phyloP scores from a whole-genome alignment of 805 yeast species.

The Metschnikowia continentalis region DNA sequence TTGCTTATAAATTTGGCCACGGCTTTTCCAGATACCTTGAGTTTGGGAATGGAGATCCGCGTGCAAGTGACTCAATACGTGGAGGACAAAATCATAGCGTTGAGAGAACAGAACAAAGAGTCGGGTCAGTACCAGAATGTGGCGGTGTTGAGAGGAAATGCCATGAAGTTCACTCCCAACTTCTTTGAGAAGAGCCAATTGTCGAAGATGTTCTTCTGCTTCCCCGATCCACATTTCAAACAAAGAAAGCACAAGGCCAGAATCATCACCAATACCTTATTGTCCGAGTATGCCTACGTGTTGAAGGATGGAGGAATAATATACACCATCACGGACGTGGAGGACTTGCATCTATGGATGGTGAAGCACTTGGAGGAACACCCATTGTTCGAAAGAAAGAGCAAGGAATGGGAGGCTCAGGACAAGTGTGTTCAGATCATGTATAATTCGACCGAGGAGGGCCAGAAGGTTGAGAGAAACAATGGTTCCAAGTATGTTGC shows the following conservation, averaged over 20 bases:
- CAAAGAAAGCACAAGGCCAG: slow-evolving; percentile 97
- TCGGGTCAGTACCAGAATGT: slow-evolving; percentile 67
- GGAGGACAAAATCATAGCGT: slow-evolving; percentile 88
- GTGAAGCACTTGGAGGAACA: slow-evolving; percentile 84
- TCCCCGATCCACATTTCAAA: slow-evolving; percentile 99
- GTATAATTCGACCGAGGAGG: slow-evolving; percentile 95
- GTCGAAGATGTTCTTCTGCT: slow-evolving; percentile 92
- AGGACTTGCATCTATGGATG: slow-evolving; percentile 95
- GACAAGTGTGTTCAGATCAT: slow-evolving; percentile 84
- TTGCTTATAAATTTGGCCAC: slow-evolving; percentile 75
- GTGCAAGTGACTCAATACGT: slow-evolving; percentile 97
- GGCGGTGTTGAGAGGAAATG: slow-evolving; percentile 87
- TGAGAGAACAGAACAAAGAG: slow-evolving; percentile 53
- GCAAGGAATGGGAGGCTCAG: slow-evolving; percentile 69
- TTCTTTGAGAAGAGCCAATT: slow-evolving; percentile 81
- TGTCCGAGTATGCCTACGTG: slow-evolving; percentile 89
- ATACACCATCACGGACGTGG: slow-evolving; percentile 94
- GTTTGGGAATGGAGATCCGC: slow-evolving; percentile 95
- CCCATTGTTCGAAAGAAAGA: slow-evolving; percentile 81
- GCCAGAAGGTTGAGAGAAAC: slow-evolving; percentile 91
- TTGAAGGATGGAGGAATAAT: slow-evolving; percentile 81
- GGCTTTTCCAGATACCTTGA: slow-evolving; percentile 64
- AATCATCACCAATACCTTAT: slow-evolving; percentile 83
- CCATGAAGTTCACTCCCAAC: slow-evolving; percentile 96
- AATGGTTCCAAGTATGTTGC: slow-evolving; percentile 85